A percentile compares a stretch with the other conserved stretches of the same genome.
Conservation (phyloP, 805 yeast species). For the Wickerhamomyces pijperi region DNA sequence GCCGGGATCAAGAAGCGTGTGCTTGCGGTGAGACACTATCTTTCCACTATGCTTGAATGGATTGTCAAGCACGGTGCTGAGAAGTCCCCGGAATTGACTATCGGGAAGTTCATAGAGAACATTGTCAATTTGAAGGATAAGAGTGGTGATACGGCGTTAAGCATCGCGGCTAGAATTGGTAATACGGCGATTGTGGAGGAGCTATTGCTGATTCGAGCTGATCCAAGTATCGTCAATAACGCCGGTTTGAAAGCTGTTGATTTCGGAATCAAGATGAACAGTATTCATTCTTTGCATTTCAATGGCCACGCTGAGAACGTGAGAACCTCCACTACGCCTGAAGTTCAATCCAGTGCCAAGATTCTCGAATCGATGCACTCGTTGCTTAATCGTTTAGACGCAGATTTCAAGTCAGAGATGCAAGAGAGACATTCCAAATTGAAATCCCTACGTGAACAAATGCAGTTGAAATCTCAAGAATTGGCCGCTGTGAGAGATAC, state of each 20-base stretch:
- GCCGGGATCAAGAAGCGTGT: constrained; percentile 69
- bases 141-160: constrained; percentile 92
- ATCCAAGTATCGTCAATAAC: constrained; percentile 65
- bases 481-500: constrained; percentile 37
- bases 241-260: constrained; percentile 82
- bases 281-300: constrained; percentile 4
- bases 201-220: constrained; percentile 80
- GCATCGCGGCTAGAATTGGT: constrained; percentile 84
- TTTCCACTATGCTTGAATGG: constrained; percentile 69
- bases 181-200: constrained; percentile 72
- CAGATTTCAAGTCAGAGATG: constrained; percentile 49
- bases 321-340: background rate
- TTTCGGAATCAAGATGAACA: constrained; percentile 54
- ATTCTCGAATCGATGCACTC: constrained; percentile 40
- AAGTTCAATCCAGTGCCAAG: constrained; percentile 19
- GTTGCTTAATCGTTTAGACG: constrained; percentile 39
- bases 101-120: constrained; percentile 50
- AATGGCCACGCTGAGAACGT: background rate
- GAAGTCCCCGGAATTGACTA: constrained; percentile 33
- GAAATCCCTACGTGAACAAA: constrained; percentile 26
- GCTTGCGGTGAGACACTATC: constrained; percentile 61
- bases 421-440: constrained; percentile 43
- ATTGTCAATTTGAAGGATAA: constrained; percentile 83
- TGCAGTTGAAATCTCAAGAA: constrained; percentile 28
- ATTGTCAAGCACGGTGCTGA: constrained; percentile 46